Base-by-base conservation (phyloP, 371 early-diverging fungal genomes). In the Chytridium lagenaria region DNA sequence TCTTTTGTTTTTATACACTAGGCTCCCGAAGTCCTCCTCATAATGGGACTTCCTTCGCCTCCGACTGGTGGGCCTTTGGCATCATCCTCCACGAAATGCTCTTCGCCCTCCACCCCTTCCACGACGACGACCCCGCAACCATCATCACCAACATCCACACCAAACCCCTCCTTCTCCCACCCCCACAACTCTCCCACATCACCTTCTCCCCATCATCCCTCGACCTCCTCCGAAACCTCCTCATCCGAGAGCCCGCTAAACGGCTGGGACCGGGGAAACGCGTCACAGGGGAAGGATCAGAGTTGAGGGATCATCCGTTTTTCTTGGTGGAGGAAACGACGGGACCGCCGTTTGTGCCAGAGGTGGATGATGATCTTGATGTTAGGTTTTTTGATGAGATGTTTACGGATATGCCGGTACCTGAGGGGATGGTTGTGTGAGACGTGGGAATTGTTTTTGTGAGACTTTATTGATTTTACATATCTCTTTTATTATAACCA, bases 11-110 rank as follows among this genome's bases (percentile, higher is more conserved):
- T 44, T 12, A 12, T 19, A 59, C 70, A 71, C 28, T 70, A 85
- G 69, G 89, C 89, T 12, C 90, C 89, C 22, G 90, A 89, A 74
- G 80, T 88, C 12, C 75, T 90, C 22, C 50, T 72, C 30, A 83
- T 82, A 39, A 66, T 39, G 80, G 79, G 33, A 82, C 85, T 68
- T 82, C 85, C 30, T 83, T 70, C 34, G 77, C 73, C 0, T 82
- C 81, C 55, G 91, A 90, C 74, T 83, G 86, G 73, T 90, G 91
- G 91, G 81, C 88, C 7, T 77, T 84, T 26, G 91, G 88, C 15
- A 81, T 88, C 16, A 77, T 88, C 10, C 22, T 87, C 12, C 89
- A 77, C 76, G 88, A 90, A 72, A 80, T 90, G 81, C 73, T 86
- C 10, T 80, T 78, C 74, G 79, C 86, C 71, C 73, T 68, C 64